phyloP scores from a whole-genome alignment of 192 early-diverging fungal genomes.

The Podila horticola region DNA sequence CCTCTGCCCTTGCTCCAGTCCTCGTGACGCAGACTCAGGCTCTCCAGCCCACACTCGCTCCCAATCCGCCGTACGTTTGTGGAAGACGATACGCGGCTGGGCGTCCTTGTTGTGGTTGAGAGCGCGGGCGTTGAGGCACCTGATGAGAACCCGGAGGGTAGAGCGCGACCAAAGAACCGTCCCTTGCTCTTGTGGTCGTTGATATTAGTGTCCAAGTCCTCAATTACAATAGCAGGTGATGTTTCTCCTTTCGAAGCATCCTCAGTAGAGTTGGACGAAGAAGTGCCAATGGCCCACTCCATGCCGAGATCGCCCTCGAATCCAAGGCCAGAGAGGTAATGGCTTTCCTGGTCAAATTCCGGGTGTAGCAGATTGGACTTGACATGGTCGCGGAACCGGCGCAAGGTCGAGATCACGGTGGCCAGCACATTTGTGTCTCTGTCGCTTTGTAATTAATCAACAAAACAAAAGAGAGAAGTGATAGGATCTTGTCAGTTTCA shows the following conservation, averaged over 20 bases:
- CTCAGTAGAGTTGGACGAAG: neutral
- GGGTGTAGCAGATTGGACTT: constrained; percentile 32
- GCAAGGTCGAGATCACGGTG: constrained; percentile 15
- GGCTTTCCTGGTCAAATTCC: constrained; percentile 13
- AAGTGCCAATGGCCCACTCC: constrained; percentile 6
- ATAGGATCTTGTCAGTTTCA: neutral
- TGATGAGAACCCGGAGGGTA: too few species aligned
- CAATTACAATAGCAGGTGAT: neutral
- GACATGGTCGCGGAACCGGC: constrained; percentile 35
- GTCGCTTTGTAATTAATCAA: neutral
- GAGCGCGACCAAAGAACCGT: too few species aligned
- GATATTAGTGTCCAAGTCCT: too few species aligned
- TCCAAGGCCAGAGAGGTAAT: constrained; percentile 13
- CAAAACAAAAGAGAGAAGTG: neutral
- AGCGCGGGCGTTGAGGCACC: neutral
- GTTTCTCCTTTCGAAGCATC: neutral
- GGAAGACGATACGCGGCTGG: neutral
- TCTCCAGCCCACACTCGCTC: constrained; percentile 31
- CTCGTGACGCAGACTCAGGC: neutral
- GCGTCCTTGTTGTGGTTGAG: neutral
- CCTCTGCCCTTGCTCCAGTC: neutral
- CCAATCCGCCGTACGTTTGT: constrained; percentile 1
- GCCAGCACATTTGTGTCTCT: constrained; percentile 5
- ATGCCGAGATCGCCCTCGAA: constrained; percentile 29
- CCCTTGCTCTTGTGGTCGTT: too few species aligned